Base-by-base conservation (phyloP, 2,329 filamentous ascomycete species). In the Trichophyton simii region DNA sequence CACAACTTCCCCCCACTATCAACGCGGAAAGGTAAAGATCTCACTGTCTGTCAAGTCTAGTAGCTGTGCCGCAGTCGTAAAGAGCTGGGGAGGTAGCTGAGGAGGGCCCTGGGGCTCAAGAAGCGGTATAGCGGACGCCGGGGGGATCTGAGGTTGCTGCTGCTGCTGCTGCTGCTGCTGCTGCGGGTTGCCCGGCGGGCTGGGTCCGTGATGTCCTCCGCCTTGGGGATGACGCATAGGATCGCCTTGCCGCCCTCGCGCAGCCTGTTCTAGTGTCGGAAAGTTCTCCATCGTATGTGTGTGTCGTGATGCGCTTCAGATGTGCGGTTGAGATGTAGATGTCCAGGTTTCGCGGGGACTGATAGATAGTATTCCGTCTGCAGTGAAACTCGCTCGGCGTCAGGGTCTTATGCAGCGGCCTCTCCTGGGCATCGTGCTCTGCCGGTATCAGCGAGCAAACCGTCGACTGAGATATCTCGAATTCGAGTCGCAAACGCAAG, bases 21-120 rank as follows among this genome's bases (percentile, higher is more conserved):
- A n/a, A 36, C 9, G 41, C 57, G 28, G 20, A 25, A n/a, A 11
- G 48, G 59, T 20, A 58, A 18, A 42, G 44, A 59, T 62, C 63
- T 62, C 84, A 97, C 92, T 99, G 78, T 99, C 94, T 69, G 94
- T 97, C 70, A 99, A 82, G 73, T 99, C 94, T 63, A 99, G 80
- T 63, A 99, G 80, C 79, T 97, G 94, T 60, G 94, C 91, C 36
- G 94, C 94, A 36, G 94, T 99, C 18, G 94, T 95, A 78, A 99
- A 99, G 87, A 97, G 96, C 79, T 99, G 92, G 63, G 91, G 91
- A 13, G 78, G 78, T 61, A 80, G 70, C 66, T 80, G 78, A 22
- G 78, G 77, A 15, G 75, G 73, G 2, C 76, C 77, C 7, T 41
- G 55, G 6, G 55, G 55, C 18, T 41, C 36, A 65, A 68, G 66